These are phyloP conservation scores for Pseudogymnoascus verrucosus DNA, from an alignment of 2,329 filamentous ascomycete genomes.

Conservation along the genomic window DNA sequence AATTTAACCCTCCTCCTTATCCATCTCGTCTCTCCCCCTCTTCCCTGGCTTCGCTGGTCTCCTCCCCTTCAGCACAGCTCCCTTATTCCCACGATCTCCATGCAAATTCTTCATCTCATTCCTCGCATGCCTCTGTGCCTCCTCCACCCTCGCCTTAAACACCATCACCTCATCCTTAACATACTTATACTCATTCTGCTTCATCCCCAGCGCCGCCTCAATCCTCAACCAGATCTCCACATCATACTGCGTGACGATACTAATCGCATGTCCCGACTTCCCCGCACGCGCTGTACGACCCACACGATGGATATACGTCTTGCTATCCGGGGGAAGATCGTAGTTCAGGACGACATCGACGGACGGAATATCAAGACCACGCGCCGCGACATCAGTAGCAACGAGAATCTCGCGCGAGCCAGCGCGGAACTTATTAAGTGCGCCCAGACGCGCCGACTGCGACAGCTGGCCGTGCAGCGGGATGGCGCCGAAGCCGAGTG, in stretches of 20 bases:
- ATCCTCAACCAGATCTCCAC: conserved; percentile 73
- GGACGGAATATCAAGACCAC: conserved; percentile 87
- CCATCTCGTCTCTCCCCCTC: conserved; percentile 41
- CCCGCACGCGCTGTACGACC: conserved; percentile 83
- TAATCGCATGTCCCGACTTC: conserved; percentile 74
- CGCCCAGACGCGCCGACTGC: conserved; percentile 77
- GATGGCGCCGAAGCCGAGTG: conserved; percentile 82
- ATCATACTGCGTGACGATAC: conserved; percentile 80
- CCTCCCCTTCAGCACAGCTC: conserved; percentile 40
- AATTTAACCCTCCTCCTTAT: conserved; percentile 28
- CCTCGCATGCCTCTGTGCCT: conserved; percentile 73
- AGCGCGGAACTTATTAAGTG: conserved; percentile 81
- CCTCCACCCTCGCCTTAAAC: conserved; percentile 67
- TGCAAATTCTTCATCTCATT: conserved; percentile 74
- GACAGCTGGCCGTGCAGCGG: conserved; percentile 88
- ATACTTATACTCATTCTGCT: conserved; percentile 59
- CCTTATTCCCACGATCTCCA: conserved; percentile 53
- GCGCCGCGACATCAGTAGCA: conserved; percentile 86
- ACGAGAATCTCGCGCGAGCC: conserved; percentile 79
- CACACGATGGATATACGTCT: conserved; percentile 86
- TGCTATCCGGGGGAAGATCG: conserved; percentile 74
- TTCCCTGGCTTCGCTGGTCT: conserved; percentile 43
- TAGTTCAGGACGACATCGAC: conserved; percentile 84
- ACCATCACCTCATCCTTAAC: conserved; percentile 81
- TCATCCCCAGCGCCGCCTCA: conserved; percentile 72